phyloP scores from a whole-genome alignment of 768 basidiomycete genomes.

The Boletus eberwhitei region DNA sequence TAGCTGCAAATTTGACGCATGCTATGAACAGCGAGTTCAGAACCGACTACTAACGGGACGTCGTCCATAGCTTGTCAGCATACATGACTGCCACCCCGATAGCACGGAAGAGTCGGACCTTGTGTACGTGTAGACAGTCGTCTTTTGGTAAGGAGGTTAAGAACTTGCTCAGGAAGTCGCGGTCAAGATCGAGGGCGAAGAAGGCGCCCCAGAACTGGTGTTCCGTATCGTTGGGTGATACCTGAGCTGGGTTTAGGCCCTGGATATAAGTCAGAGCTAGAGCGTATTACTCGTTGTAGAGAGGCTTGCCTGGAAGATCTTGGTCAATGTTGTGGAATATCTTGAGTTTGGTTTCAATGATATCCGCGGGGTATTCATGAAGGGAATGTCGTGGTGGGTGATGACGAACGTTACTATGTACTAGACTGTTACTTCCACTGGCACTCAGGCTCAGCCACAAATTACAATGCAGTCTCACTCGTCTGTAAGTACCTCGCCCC shows the following conservation, averaged over 20 bases:
- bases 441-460: not conserved
- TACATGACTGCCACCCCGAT: not conserved
- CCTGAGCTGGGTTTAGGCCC: constrained; percentile 42
- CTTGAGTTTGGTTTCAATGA: constrained; percentile 39
- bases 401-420: not conserved
- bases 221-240: constrained; percentile 42
- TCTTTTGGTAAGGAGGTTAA: constrained; percentile 45
- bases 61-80: constrained; percentile 10
- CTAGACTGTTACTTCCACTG: not conserved
- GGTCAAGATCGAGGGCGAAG: constrained; percentile 51
- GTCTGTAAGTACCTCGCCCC: constrained; percentile 15
- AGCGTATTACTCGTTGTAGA: not conserved
- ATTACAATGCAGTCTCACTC: constrained; percentile 23
- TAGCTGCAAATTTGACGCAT: constrained; percentile 42
- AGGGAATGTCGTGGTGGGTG: not conserved
- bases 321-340: constrained; percentile 45
- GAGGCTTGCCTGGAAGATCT: constrained; percentile 42
- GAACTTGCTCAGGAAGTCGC: constrained; percentile 40
- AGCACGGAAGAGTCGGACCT: constrained; percentile 37
- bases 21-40: constrained; percentile 44
- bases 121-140: constrained; percentile 45
- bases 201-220: constrained; percentile 52
- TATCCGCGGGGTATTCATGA: constrained; percentile 19
- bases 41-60: constrained; percentile 44
- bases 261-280: constrained; percentile 18